Evolutionary conservation across 2,329 filamentous ascomycete genomes (phyloP).

Genomic region (Exophiala oligosperma): DNA sequence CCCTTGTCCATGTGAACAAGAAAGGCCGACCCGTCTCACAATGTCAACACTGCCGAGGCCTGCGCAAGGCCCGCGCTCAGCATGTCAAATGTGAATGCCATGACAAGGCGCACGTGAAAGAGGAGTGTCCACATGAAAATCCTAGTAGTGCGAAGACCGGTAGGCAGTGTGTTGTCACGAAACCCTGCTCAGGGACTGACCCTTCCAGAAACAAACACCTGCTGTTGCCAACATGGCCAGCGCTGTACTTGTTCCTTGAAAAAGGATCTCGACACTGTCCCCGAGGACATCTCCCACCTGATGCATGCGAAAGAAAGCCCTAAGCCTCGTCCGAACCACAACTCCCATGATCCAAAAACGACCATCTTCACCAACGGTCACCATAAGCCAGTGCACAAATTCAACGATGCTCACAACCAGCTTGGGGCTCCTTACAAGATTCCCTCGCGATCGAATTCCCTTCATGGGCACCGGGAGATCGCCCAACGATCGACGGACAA

Average conservation of each 20-base stretch:
- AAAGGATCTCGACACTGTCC: slow-evolving; percentile 56
- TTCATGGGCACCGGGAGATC: slow-evolving; percentile 47
- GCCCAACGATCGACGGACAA: slow-evolving; percentile 55
- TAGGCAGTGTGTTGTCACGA: slow-evolving; percentile 9
- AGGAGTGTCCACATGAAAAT: slow-evolving; percentile 36
- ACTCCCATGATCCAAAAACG: slow-evolving; percentile 56
- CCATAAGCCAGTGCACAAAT: slow-evolving; percentile 64
- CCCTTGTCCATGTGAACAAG: slow-evolving; percentile 91
- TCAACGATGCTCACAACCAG: slow-evolving; percentile 65
- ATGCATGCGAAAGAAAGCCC: slow-evolving; percentile 46
- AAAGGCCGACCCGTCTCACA: slow-evolving; percentile 97
- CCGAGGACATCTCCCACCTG: slow-evolving; percentile 36
- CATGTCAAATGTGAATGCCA: slow-evolving; percentile 97
- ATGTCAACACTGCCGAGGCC: slow-evolving; percentile 92
- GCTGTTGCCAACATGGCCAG: slow-evolving; percentile 58
- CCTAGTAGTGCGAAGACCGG: slow-evolving; percentile 38
- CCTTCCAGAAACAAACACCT: slow-evolving; percentile 30
- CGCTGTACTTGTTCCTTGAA: slow-evolving; percentile 63
- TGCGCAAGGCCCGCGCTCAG: slow-evolving; percentile 92
- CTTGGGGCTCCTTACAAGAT: slow-evolving; percentile 62
- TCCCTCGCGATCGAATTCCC: slow-evolving; percentile 51
- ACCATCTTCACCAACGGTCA: slow-evolving; percentile 65
- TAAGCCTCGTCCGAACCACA: slow-evolving; percentile 55
- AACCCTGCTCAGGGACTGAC: slow-evolving; percentile 4
- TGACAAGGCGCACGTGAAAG: slow-evolving; percentile 64